Conservation (phyloP, 2,329 filamentous ascomycete genomes). For the Didymellaceae sp. region DNA sequence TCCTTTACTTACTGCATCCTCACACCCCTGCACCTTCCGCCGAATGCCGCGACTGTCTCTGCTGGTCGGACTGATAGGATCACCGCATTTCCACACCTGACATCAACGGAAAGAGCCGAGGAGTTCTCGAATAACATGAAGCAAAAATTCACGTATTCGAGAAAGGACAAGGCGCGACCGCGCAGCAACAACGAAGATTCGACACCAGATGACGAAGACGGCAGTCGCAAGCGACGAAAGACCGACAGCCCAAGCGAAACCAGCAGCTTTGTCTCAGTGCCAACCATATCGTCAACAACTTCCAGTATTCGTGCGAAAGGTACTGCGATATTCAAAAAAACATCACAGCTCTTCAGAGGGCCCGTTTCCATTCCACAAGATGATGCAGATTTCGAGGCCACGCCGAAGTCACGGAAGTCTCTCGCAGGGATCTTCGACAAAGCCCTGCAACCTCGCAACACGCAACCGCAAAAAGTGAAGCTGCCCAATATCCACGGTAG, state of each 20-base stretch:
- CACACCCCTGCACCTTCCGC: constrained; percentile 19
- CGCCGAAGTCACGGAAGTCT: constrained; percentile 8
- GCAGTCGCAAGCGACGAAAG: constrained; percentile 25
- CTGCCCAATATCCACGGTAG: constrained; percentile 18
- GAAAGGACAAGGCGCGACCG: constrained; percentile 20
- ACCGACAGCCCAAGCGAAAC: constrained; percentile 18
- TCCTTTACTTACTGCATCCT: constrained; percentile 14
- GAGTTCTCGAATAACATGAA: constrained; percentile 18
- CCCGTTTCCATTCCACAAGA: constrained; percentile 27
- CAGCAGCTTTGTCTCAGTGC: constrained; percentile 6
- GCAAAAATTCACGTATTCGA: constrained; percentile 30
- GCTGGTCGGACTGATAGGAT: background rate
- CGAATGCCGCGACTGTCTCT: constrained; percentile 14
- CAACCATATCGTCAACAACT: constrained; percentile 15
- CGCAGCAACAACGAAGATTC: constrained; percentile 14
- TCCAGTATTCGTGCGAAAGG: constrained; percentile 10
- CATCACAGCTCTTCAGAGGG: constrained; percentile 20
- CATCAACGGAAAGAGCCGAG: constrained; percentile 14
- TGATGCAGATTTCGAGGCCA: constrained; percentile 15
- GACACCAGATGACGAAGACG: constrained; percentile 14
- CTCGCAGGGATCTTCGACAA: constrained; percentile 24
- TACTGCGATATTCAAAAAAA: constrained; percentile 17
- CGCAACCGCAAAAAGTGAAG: constrained; percentile 11
- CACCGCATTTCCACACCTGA: constrained; percentile 15
- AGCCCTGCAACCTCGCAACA: constrained; percentile 13